Conservation (phyloP, 2,329 filamentous ascomycete species). For the Canariomyces notabilis region DNA sequence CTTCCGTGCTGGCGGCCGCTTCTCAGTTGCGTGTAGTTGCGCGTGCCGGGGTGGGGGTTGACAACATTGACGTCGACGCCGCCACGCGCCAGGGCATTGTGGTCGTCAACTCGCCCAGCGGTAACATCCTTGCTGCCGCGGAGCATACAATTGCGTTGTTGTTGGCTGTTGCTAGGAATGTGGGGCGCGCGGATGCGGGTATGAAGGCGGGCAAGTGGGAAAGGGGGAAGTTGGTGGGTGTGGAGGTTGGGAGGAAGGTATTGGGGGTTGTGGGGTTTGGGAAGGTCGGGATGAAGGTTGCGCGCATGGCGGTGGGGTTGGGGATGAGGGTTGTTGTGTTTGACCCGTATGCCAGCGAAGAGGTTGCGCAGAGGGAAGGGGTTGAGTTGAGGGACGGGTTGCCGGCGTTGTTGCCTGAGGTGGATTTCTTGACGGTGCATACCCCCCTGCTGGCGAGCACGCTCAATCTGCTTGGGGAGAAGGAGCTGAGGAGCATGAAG, state of each 20-base stretch:
- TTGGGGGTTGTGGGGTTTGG: slow-evolving; percentile 73
- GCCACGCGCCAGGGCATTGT: slow-evolving; percentile 71
- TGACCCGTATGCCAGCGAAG: slow-evolving; percentile 71
- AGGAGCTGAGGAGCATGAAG: slow-evolving; percentile 68
- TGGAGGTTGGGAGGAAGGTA: slow-evolving; percentile 73
- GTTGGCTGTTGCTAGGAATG: slow-evolving; percentile 68
- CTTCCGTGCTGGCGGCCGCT: slow-evolving; percentile 59
- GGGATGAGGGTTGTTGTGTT: slow-evolving; percentile 71
- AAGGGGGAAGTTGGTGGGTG: slow-evolving; percentile 65
- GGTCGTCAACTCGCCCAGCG: slow-evolving; percentile 73
- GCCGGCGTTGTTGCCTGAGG: slow-evolving; percentile 55
- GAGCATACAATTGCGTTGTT: slow-evolving; percentile 73
- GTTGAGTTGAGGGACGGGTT: slow-evolving; percentile 58
- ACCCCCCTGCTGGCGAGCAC: slow-evolving; percentile 76
- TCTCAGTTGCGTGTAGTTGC: slow-evolving; percentile 71
- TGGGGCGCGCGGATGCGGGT: slow-evolving; percentile 64
- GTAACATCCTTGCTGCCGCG: slow-evolving; percentile 75
- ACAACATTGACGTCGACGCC: slow-evolving; percentile 72
- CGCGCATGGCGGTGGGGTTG: slow-evolving; percentile 70
- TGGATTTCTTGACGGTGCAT: slow-evolving; percentile 77
- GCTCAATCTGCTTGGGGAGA: slow-evolving; percentile 63
- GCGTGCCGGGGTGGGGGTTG: slow-evolving; percentile 74
- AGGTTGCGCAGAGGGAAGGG: slow-evolving; percentile 63
- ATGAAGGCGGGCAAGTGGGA: slow-evolving; percentile 73
- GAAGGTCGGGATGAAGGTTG: slow-evolving; percentile 79